Evolutionary conservation across 768 basidiomycete genomes (phyloP).

Genomic region (Auricularia auricula-judae): DNA sequence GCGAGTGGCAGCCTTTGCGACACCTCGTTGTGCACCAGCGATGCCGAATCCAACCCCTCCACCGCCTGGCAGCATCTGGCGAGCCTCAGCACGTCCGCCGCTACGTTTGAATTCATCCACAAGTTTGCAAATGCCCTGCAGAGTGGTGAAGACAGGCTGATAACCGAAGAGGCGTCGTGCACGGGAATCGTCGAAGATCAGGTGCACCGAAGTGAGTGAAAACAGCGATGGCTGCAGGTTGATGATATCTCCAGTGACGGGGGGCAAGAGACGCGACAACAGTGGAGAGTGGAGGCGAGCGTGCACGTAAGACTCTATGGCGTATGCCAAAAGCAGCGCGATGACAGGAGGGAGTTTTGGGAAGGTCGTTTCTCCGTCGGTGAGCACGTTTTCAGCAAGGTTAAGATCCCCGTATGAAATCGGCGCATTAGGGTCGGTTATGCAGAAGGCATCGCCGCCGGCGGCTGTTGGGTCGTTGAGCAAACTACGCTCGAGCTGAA

Average conservation of each 20-base stretch:
- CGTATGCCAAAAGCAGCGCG: slow-evolving; percentile 50
- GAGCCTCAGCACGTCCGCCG: slow-evolving; percentile 26
- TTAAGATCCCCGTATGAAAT: slow-evolving; percentile 56
- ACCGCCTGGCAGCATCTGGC: slow-evolving; percentile 31
- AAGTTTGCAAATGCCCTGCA: slow-evolving; percentile 48
- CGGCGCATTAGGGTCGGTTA: slow-evolving; percentile 56
- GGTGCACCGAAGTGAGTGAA: slow-evolving; percentile 40
- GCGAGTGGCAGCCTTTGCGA: slow-evolving; percentile 13
- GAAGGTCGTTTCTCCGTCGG: slow-evolving; percentile 45
- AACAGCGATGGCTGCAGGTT: slow-evolving; percentile 54
- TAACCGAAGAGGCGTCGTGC: slow-evolving; percentile 59
- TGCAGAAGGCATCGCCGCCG: slow-evolving; percentile 58
- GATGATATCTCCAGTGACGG: slow-evolving; percentile 36
- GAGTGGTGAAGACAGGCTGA: slow-evolving; percentile 42
- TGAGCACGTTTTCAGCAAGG: slow-evolving; percentile 40
- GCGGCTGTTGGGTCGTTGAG: slow-evolving; percentile 51
- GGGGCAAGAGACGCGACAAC: slow-evolving; percentile 24
- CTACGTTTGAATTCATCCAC: slow-evolving; percentile 33
- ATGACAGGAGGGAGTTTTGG: slow-evolving; percentile 45
- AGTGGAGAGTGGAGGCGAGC: slow-evolving; percentile 21
- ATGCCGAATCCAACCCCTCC: slow-evolving; percentile 29
- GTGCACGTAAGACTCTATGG: slow-evolving; percentile 47
- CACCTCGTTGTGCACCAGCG: slow-evolving; percentile 18
- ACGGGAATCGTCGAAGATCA: slow-evolving; percentile 55
- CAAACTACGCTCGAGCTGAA: slow-evolving; percentile 66